Percentiles rank a stretch among this genome's conserved stretches.
Evolutionary conservation across 2,329 filamentous ascomycete species (phyloP).

Genomic region (Penicillium griseofulvum): DNA sequence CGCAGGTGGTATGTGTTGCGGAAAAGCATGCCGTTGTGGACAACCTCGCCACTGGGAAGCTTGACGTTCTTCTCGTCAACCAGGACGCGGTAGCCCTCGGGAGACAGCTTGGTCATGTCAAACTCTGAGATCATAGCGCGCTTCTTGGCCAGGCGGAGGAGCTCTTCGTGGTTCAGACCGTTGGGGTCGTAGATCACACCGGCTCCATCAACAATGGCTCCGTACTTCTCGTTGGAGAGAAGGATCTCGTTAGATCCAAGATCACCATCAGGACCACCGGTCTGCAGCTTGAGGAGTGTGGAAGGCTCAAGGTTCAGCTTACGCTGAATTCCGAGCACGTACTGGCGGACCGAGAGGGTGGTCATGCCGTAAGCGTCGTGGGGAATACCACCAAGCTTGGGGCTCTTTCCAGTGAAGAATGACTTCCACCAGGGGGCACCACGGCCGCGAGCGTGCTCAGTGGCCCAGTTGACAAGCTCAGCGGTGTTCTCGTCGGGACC

Average conservation of each 20-base stretch:
- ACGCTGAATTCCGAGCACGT: slow-evolving; percentile 93
- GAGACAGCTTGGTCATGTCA: slow-evolving; percentile 78
- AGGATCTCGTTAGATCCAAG: slow-evolving; percentile 97
- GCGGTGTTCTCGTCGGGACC: slow-evolving; percentile 98
- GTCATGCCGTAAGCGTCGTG: slow-evolving; percentile 98
- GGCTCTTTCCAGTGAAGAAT: slow-evolving; percentile 99
- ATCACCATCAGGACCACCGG: slow-evolving; percentile 93
- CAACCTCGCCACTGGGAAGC: slow-evolving; percentile 80
- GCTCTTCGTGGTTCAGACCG: slow-evolving; percentile 79
- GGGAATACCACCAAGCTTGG: slow-evolving; percentile 90
- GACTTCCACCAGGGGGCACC: slow-evolving; percentile 99
- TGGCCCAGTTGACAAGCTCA: slow-evolving; percentile 97
- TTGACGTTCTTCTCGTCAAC: slow-evolving; percentile 86
- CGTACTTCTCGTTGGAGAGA: slow-evolving; percentile 93
- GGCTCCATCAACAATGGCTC: slow-evolving; percentile 89
- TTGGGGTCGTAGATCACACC: slow-evolving; percentile 93
- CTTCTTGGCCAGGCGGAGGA: slow-evolving; percentile 77
- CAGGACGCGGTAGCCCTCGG: slow-evolving; percentile 84
- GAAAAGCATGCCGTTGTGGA: slow-evolving; percentile 91
- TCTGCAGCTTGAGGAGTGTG: slow-evolving; percentile 90
- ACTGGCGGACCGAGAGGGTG: slow-evolving; percentile 91
- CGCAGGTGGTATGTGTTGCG: slow-evolving; percentile 96
- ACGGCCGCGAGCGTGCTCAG: slow-evolving; percentile 80
- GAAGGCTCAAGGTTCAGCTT: slow-evolving; percentile 87
- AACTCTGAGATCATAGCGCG: slow-evolving; percentile 89